phyloP scores from a whole-genome alignment of 1,284 basidiomycete genomes.

The Inonotus hispidus region DNA sequence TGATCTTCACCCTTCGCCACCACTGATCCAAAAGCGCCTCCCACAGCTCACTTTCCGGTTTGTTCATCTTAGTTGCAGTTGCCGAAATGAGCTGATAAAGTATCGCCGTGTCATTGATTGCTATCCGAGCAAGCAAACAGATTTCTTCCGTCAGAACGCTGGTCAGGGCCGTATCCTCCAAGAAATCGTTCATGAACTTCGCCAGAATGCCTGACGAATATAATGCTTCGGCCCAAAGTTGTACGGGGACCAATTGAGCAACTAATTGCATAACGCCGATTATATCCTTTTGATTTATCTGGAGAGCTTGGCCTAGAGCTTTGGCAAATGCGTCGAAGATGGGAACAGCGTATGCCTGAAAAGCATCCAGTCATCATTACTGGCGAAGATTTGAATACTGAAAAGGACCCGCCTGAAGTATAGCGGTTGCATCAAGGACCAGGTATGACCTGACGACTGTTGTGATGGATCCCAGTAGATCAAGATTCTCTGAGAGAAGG shows the following conservation, averaged over 20 bases:
- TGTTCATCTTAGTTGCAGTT: slow-evolving; percentile 41
- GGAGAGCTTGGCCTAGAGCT: slow-evolving; percentile 44
- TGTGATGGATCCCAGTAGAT: slow-evolving; percentile 65
- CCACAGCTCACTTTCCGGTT: slow-evolving; percentile 51
- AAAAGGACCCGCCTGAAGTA: slow-evolving; percentile 61
- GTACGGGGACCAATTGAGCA: slow-evolving; percentile 54
- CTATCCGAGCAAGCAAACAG: slow-evolving; percentile 64
- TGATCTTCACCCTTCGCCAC: slow-evolving; percentile 73
- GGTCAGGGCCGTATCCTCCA: slow-evolving; percentile 54
- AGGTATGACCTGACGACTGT: slow-evolving; percentile 78
- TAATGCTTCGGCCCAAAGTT: slow-evolving; percentile 63
- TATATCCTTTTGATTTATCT: slow-evolving; percentile 54
- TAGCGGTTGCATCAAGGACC: slow-evolving; percentile 58
- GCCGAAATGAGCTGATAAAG: slow-evolving; percentile 65
- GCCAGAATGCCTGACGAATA: slow-evolving; percentile 68
- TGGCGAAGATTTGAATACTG: slow-evolving; percentile 19
- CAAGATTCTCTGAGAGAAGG: slow-evolving; percentile 66
- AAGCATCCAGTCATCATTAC: background rate
- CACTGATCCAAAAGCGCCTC: slow-evolving; percentile 70
- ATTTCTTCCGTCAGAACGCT: slow-evolving; percentile 60
- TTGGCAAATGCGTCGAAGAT: slow-evolving; percentile 50
- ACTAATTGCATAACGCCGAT: slow-evolving; percentile 49
- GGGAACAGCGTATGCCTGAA: slow-evolving; percentile 35
- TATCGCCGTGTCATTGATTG: slow-evolving; percentile 53
- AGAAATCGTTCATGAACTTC: slow-evolving; percentile 48